Percentiles rank a stretch among this genome's conserved stretches.
phyloP scores from a whole-genome alignment of 768 basidiomycete species.

The Nidularia sp. region DNA sequence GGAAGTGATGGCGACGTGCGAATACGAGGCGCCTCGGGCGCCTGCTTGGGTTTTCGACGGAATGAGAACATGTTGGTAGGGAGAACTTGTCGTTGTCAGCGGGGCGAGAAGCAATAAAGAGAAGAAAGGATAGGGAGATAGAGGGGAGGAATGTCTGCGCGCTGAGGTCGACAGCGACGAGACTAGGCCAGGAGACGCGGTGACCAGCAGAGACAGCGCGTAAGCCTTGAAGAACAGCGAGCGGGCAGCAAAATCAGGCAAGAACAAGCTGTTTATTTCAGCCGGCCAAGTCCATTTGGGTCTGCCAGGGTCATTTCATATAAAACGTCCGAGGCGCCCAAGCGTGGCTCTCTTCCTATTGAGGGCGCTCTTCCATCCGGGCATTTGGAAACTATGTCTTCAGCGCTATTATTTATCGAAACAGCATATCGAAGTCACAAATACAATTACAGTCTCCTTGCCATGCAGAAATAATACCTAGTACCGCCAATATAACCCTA shows the following conservation, averaged over 20 bases:
- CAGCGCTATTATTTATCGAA: not conserved
- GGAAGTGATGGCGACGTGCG: slow-evolving; percentile 81
- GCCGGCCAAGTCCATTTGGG: too few relatives aligned
- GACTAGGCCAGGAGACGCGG: too few relatives aligned
- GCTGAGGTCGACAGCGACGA: too few relatives aligned
- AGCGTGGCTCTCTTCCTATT: too few relatives aligned
- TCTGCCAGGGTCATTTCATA: too few relatives aligned
- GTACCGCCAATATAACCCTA: slow-evolving; percentile 13
- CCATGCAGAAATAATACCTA: slow-evolving; percentile 8
- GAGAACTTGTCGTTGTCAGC: slow-evolving; percentile 10
- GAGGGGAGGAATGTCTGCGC: slow-evolving; percentile 5
- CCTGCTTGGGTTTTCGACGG: slow-evolving; percentile 63
- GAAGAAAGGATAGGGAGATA: slow-evolving; percentile 12
- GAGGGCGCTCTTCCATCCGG: too few relatives aligned
- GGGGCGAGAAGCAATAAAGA: slow-evolving; percentile 11
- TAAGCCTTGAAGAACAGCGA: too few relatives aligned
- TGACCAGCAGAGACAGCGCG: too few relatives aligned
- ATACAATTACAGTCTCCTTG: slow-evolving; percentile 24
- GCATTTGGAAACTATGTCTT: not conserved
- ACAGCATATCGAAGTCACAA: slow-evolving; percentile 1
- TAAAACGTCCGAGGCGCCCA: too few relatives aligned
- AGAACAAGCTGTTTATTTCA: too few relatives aligned
- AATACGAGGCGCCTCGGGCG: slow-evolving; percentile 42
- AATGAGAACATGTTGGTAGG: slow-evolving; percentile 62
- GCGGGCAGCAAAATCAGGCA: too few relatives aligned